Conservation (phyloP, 495 filamentous ascomycete genomes). For the Aspergillus sclerotiicarbonarius region DNA sequence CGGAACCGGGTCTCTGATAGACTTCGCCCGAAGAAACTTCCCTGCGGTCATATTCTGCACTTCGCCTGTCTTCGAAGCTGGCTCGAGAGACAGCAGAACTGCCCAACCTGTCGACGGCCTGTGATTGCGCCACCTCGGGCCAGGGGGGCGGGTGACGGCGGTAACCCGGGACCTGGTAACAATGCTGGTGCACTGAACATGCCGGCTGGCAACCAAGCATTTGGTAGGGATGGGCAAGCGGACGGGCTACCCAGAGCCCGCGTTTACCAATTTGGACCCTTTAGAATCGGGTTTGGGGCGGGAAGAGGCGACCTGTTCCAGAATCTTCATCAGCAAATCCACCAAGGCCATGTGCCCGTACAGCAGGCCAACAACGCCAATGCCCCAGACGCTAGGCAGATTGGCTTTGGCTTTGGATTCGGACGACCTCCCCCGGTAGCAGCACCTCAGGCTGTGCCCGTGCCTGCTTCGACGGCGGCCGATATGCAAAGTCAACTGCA, state of each 20-base stretch:
- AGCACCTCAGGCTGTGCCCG: slow-evolving; percentile 16
- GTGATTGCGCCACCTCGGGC: slow-evolving; percentile 50
- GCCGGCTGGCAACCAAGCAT: slow-evolving; percentile 29
- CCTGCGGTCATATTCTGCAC: slow-evolving; percentile 93
- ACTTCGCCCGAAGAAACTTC: slow-evolving; percentile 87
- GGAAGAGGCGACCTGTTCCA: slow-evolving; percentile 53
- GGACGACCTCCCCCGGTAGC: slow-evolving; percentile 34
- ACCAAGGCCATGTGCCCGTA: slow-evolving; percentile 38
- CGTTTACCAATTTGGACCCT: slow-evolving; percentile 55
- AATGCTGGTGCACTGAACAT: slow-evolving; percentile 27
- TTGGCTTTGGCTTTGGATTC: slow-evolving; percentile 46
- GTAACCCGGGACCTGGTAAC: slow-evolving; percentile 28
- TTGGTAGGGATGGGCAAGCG: slow-evolving; percentile 29
- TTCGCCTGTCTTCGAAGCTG: slow-evolving; percentile 92
- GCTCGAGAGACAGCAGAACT: slow-evolving; percentile 97
- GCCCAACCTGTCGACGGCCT: slow-evolving; percentile 86
- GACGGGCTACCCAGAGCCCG: slow-evolving; percentile 42
- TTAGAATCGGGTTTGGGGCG: slow-evolving; percentile 58
- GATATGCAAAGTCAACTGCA: slow-evolving; percentile 56
- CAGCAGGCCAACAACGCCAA: slow-evolving; percentile 34
- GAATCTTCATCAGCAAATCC: slow-evolving; percentile 50
- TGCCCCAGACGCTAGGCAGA: slow-evolving; percentile 35
- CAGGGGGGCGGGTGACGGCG: slow-evolving; percentile 24
- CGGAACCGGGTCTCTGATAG: slow-evolving; percentile 65
- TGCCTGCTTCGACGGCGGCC: slow-evolving; percentile 17